Conservation (phyloP, 225 moss, liverwort and hornwort species). For the Marchantia polymorpha region DNA sequence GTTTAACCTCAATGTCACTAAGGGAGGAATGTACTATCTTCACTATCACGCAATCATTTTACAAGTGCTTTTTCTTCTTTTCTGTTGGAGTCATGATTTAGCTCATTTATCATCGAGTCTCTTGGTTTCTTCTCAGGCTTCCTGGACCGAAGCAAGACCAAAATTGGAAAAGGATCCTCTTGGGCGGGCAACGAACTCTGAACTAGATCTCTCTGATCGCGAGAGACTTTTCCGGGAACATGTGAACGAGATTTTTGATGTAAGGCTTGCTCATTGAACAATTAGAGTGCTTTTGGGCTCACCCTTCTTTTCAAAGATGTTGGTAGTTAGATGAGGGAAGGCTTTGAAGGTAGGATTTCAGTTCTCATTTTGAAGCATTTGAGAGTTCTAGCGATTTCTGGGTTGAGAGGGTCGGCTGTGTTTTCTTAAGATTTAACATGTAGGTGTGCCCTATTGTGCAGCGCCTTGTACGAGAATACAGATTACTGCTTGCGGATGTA, state of each 20-base stretch:
- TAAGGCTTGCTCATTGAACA: constrained; percentile 34
- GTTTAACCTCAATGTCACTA: too few species aligned
- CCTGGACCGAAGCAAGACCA: constrained; percentile 76
- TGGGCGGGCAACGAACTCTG: constrained; percentile 77
- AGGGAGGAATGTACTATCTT: not conserved
- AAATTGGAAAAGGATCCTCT: constrained; percentile 83
- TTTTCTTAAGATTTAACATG: not conserved
- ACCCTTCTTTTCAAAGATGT: not conserved
- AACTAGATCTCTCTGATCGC: constrained; percentile 64
- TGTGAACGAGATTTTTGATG: constrained; percentile 66
- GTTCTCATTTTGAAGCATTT: not conserved
- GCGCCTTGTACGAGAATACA: constrained; percentile 76
- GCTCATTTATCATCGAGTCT: not conserved
- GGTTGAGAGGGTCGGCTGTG: not conserved
- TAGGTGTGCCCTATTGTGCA: constrained; percentile 26
- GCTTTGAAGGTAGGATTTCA: not conserved
- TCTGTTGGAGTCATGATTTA: not conserved
- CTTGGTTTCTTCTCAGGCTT: constrained; percentile 42
- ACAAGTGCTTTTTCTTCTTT: not conserved
- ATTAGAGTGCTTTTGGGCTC: too few species aligned
- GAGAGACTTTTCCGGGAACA: constrained; percentile 76
- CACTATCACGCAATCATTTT: not conserved
- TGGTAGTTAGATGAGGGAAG: not conserved
- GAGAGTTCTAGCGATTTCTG: not conserved
- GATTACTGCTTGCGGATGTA: constrained; percentile 63